Evolutionary conservation across 306 rosid species (phyloP).

Genomic region (Cicer arietinum): DNA sequence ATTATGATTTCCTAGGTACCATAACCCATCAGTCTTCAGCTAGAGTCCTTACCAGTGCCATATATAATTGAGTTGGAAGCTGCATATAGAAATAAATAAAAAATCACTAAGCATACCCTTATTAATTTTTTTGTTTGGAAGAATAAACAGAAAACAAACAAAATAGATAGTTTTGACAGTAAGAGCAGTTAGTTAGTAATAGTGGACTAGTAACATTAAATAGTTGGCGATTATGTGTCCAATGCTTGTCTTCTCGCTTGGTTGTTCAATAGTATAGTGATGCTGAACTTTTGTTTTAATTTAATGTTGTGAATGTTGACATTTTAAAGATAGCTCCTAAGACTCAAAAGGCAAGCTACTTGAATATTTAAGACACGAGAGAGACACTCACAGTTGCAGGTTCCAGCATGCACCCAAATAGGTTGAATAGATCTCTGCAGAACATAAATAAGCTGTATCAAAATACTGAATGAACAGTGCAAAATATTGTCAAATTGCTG

Average conservation of each 20-base stretch:
- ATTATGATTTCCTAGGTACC: constrained; percentile 15
- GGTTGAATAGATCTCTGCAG: constrained; percentile 79
- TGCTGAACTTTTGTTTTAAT: not conserved
- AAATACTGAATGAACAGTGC: constrained; percentile 6
- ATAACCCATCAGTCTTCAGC: constrained; percentile 33
- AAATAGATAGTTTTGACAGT: constrained; percentile 1
- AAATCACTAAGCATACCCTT: constrained; percentile 33
- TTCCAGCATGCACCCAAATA: constrained; percentile 79
- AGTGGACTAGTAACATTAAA: not conserved
- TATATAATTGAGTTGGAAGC: constrained; percentile 88
- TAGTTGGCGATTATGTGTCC: not conserved
- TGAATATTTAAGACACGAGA: constrained; percentile 27
- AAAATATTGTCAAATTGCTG: no score
- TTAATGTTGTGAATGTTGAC: not conserved
- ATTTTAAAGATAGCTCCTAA: constrained; percentile 34
- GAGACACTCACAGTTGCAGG: constrained; percentile 82
- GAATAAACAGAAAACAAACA: constrained; percentile 12
- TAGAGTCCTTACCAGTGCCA: constrained; percentile 72
- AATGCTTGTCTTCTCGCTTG: not conserved
- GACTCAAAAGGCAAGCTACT: constrained; percentile 1
- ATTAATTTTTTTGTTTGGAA: constrained; percentile 1
- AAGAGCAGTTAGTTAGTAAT: not conserved
- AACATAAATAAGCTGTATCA: constrained; percentile 41
- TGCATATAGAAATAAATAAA: constrained; percentile 58
- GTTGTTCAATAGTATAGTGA: not conserved